Conservation (phyloP, 1,284 basidiomycete genomes). For the Cryptococcus jaspeensis region DNA sequence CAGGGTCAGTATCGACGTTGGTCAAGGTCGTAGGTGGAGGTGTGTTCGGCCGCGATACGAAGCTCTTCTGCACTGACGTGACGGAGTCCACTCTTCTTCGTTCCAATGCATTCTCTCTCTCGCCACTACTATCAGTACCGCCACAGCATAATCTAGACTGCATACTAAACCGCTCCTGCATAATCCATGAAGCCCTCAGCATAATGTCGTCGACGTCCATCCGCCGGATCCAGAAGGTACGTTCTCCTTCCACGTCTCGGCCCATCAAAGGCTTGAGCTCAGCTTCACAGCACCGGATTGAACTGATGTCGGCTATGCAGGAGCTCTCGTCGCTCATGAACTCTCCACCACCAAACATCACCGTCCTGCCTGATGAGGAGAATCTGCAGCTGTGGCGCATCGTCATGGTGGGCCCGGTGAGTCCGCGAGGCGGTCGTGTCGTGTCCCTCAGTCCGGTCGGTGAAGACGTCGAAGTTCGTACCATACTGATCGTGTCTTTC, state of each 20-base stretch:
- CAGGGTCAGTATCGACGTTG: too few species aligned
- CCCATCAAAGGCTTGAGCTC: too few species aligned
- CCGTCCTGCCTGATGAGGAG: constrained; percentile 64
- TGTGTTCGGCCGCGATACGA: too few species aligned
- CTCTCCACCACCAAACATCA: constrained; percentile 59
- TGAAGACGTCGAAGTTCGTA: background rate
- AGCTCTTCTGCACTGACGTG: too few species aligned
- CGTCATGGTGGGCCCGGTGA: constrained; percentile 69
- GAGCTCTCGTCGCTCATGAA: constrained; percentile 45
- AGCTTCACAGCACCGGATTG: background rate
- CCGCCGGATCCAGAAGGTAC: constrained; percentile 40
- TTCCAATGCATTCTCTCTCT: too few species aligned
- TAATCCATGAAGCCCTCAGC: background rate
- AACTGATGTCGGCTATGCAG: constrained; percentile 20
- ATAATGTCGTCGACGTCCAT: constrained; percentile 38
- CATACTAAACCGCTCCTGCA: background rate
- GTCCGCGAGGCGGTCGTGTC: constrained; percentile 36
- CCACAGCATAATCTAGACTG: too few species aligned
- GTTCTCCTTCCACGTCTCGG: background rate
- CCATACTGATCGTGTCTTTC: background rate
- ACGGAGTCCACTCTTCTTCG: too few species aligned
- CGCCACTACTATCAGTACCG: too few species aligned
- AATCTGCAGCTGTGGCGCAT: constrained; percentile 79
- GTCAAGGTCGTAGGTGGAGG: too few species aligned
- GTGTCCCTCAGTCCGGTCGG: background rate